Base-by-base conservation (phyloP, 169 alveolate species). In the Eimeria sp. region DNA sequence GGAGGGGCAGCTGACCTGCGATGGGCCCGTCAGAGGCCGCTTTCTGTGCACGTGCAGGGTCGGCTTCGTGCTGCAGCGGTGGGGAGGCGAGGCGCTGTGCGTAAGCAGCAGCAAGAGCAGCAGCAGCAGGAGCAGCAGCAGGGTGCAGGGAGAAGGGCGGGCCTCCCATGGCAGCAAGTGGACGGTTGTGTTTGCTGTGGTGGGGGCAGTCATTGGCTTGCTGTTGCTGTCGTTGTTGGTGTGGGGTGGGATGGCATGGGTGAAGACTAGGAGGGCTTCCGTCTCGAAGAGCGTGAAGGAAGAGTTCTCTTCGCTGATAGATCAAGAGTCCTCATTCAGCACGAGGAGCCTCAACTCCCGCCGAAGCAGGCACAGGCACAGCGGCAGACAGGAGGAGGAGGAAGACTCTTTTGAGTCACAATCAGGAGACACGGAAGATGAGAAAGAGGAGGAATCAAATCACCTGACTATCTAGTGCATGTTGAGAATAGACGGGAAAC, bases 1-100 rank as follows among this genome's bases (percentile, higher is more conserved):
- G 1, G 82, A 72, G 49, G 82, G 82, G 13, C 82, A 72, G 82
- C 82, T 45, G 63, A 76, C 87, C 65, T 76, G 87, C 63, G 16
- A 9, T 9, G 87, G 87, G 57, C 87, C 87, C 5, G 9, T 76
- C 34, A 43, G 65, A 34, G 87, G 61, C 61, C 30, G 57, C 27
- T 76, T 40, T 76, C 40, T 76, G 34, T 76, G 87, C 27, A 76
- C 27, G 65, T 47, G 65, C 57, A 47, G 57, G 87, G 43, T 20
- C 7, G 65, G 57, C 22, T 76, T 34, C 16, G 30, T 43, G 40
- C 34, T 45, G 4, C 61, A 45, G 10, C 57, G 87, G 20, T 5
- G 5, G 13, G 87, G 57, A 14, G 65, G 45, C 6, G 7, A 34
- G 61, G 61, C 18, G 63, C 63, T 20, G 51, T 45, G 49, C 13